Percentiles rank a stretch among this genome's conserved stretches.
Conservation (phyloP, 1,284 basidiomycete genomes). For the Earliella scabrosa region DNA sequence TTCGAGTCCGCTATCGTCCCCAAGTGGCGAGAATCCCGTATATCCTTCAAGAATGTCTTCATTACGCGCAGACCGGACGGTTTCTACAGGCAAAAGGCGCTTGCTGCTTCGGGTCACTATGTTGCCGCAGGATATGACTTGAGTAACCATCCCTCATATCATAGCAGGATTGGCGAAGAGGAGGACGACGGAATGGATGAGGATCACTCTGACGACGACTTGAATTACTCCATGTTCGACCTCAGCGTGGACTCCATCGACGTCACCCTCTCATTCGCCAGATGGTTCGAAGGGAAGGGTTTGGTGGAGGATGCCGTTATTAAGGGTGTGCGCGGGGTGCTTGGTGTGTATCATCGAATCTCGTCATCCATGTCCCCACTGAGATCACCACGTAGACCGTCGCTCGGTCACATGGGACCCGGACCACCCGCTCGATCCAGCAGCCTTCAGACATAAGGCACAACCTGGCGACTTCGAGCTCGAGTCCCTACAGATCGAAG, state of each 20-base stretch:
- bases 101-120: slow-evolving; percentile 44
- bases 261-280: slow-evolving; percentile 90
- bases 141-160: slow-evolving; percentile 73
- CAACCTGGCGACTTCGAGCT: slow-evolving; percentile 91
- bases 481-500: slow-evolving; percentile 88
- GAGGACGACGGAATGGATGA: slow-evolving; percentile 29
- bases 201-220: slow-evolving; percentile 48
- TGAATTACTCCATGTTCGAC: slow-evolving; percentile 89
- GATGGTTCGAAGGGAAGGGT: slow-evolving; percentile 97
- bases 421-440: slow-evolving; percentile 77
- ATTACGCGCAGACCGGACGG: slow-evolving; percentile 78
- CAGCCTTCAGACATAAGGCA: slow-evolving; percentile 76
- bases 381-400: slow-evolving; percentile 62
- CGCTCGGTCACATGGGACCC: slow-evolving; percentile 91
- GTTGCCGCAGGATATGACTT: slow-evolving; percentile 75
- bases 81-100: slow-evolving; percentile 22
- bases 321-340: slow-evolving; percentile 91
- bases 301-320: slow-evolving; percentile 90
- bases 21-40: slow-evolving; percentile 94
- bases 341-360: slow-evolving; percentile 60
- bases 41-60: slow-evolving; percentile 97
- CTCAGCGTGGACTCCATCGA: slow-evolving; percentile 94
- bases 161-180: slow-evolving; percentile 59
- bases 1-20: slow-evolving; percentile 99
- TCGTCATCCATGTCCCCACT: neutral